These are phyloP conservation scores for Botrytis paeoniae DNA, from an alignment of 2,329 filamentous ascomycete species.

Conservation along the genomic window DNA sequence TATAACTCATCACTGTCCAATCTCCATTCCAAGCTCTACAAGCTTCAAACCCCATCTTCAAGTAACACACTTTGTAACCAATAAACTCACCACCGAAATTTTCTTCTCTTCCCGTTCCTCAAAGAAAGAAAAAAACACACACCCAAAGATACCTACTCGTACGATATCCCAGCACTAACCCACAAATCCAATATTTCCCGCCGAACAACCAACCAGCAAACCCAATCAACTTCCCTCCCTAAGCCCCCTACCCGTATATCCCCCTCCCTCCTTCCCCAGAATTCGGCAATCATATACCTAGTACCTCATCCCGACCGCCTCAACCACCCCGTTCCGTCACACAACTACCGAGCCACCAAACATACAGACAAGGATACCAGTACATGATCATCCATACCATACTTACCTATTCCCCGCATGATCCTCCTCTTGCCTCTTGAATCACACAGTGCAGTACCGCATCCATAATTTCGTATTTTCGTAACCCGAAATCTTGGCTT, in stretches of 20 bases:
- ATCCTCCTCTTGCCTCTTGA: not conserved
- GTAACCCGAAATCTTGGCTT: no score
- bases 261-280: not conserved
- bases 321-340: not conserved
- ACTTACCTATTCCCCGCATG: not conserved
- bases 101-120: not conserved
- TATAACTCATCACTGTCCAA: not conserved
- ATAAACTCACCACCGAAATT: not conserved
- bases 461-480: not conserved
- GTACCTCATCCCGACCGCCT: no score
- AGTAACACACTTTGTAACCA: not conserved
- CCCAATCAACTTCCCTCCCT: no score
- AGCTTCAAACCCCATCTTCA: not conserved
- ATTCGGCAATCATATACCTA: not conserved
- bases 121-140: not conserved
- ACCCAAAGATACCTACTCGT: not conserved
- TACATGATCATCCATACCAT: not conserved
- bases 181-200: not conserved
- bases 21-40: fast-evolving
- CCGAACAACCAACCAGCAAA: no score
- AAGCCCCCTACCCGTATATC: no score
- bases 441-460: not conserved
- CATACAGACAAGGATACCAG: not conserved
- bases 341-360: not conserved
- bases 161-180: fast-evolving